These are phyloP conservation scores for Solanum pimpinellifolium DNA, from an alignment of 257 asterid species.

Conservation along the genomic window DNA sequence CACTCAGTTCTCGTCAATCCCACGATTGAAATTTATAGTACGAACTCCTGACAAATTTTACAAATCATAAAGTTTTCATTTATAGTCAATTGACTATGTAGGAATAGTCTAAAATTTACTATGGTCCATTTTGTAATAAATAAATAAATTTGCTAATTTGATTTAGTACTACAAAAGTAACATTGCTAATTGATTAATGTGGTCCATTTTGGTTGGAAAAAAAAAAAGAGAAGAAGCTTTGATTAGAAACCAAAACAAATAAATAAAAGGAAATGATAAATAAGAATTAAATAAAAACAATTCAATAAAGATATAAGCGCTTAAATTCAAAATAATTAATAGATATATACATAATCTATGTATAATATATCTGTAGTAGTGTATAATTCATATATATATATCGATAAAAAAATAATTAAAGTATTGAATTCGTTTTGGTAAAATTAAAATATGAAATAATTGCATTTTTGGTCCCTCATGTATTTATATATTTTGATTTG, in stretches of 20 bases:
- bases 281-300: not conserved
- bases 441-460: not conserved
- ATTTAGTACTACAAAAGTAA: not conserved
- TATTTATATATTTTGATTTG: not conserved
- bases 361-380: no score
- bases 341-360: no score
- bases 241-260: not conserved
- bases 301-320: not conserved
- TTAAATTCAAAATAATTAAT: no score
- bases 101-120: not conserved
- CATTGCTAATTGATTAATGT: not conserved
- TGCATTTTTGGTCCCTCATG: not conserved
- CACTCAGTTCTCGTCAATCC: accelerated
- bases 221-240: no score
- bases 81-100: not conserved
- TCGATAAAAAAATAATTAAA: not conserved
- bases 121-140: not conserved
- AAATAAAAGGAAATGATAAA: not conserved
- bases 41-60: not conserved
- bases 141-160: not conserved
- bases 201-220: not conserved
- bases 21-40: not conserved
- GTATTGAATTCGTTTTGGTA: not conserved
- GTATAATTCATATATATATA: no score
- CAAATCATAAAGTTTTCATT: not conserved